Evolutionary conservation across 768 basidiomycete genomes (phyloP), one percentile per base, ranked within the genome.

Genomic region (Suillus lakei): DNA sequence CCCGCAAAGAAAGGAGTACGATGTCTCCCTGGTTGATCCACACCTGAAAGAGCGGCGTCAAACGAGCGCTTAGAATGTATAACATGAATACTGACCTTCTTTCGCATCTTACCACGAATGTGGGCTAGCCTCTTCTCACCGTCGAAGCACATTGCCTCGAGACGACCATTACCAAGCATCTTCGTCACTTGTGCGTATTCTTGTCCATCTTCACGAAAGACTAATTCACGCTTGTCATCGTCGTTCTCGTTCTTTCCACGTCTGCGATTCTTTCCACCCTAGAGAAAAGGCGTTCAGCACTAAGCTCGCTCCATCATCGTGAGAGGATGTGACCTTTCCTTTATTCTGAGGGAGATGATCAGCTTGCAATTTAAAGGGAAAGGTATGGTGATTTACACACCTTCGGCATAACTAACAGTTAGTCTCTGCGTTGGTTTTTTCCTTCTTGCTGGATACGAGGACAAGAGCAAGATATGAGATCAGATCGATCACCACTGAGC

Each of bases 241-340:
- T 99, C 98, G 82, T 97, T 98, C 84, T 99, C 97, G 81, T 98
- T 99, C 88, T 99, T 99, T 86, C 98, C 98, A 82, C 98, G 87
- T 87, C 98, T 88, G 82, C 97, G 88, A 83, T 99, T 99, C 86
- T 99, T 99, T 68, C 97, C 98, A 78, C 97, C 97, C 96, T 99
- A 72, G 69, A 65, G 48, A 59, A 38, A 23, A 38, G 64, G 51
- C 55, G 46, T 44, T 38, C 21, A 44, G 53, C 16, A 60, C 8
- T 36, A 5, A 2, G 18, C 44, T 51, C 28, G 13, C 13, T 38
- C 28, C 15, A 34, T n/a, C 38, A 28, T 8, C 38, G 23, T 39
- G 46, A 32, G 18, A 54, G 65, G 59, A n/a, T 39, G 78, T 62
- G 64, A 90, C 89, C 85, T 91, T 91, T 85, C 89, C 89, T 78